Evolutionary conservation across 768 basidiomycete genomes (phyloP).

Genomic region (Gloeostereum incarnatum): DNA sequence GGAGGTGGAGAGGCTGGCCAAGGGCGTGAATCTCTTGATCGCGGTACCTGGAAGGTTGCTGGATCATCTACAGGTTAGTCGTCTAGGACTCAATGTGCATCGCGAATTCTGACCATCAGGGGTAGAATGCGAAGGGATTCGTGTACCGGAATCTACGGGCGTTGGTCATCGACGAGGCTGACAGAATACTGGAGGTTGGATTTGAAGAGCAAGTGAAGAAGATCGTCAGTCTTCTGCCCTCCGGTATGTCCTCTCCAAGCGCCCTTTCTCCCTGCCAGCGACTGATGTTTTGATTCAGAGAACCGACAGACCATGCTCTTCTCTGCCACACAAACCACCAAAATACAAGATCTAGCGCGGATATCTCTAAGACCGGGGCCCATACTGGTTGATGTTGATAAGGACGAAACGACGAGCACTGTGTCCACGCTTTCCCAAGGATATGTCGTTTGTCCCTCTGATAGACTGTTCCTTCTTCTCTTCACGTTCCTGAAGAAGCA

Average conservation of each 20-base stretch:
- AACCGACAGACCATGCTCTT: conserved; percentile 97
- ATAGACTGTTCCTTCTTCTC: conserved; percentile 91
- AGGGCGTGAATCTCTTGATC: conserved; percentile 95
- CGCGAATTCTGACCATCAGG: background rate
- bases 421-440: conserved; percentile 93
- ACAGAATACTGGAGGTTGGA: conserved; percentile 92
- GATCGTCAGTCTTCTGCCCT: conserved; percentile 86
- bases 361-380: conserved; percentile 96
- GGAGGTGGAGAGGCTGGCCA: conserved; percentile 89
- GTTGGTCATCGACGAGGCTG: conserved; percentile 95
- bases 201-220: conserved; percentile 99
- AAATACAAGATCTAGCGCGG: conserved; percentile 93
- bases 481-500: conserved; percentile 98
- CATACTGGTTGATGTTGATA: conserved; percentile 91
- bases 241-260: conserved; percentile 47
- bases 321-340: conserved; percentile 98
- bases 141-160: conserved; percentile 93
- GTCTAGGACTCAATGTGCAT: conserved; percentile 5
- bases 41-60: conserved; percentile 92
- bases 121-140: conserved; percentile 92
- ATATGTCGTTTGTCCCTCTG: conserved; percentile 95
- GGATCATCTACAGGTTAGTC: conserved; percentile 87
- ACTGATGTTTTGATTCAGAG: conserved; percentile 36
- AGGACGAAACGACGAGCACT: conserved; percentile 79
- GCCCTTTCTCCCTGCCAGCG: conserved; percentile 1